phyloP scores from a whole-genome alignment of 2,329 filamentous ascomycete species.

The Trichoderma sp. region DNA sequence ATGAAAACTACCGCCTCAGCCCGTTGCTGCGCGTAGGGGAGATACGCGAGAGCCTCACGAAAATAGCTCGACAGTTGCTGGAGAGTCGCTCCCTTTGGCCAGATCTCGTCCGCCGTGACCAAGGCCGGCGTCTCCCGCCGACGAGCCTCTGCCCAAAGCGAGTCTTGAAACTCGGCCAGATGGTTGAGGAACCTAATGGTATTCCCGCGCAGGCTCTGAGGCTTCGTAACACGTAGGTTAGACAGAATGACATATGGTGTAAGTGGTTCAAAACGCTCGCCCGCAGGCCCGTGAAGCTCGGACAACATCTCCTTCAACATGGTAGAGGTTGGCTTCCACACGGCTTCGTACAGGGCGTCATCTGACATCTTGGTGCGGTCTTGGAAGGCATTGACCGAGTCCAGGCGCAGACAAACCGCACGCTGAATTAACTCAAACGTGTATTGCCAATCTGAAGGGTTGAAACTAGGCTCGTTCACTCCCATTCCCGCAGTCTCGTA shows the following conservation, averaged over 20 bases:
- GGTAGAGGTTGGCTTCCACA: conserved; percentile 20
- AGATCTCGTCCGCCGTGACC: conserved; percentile 7
- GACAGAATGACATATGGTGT: not conserved
- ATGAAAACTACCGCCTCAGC: conserved; percentile 9
- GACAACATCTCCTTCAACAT: conserved; percentile 14
- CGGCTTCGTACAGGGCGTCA: conserved; percentile 4
- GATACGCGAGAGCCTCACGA: not conserved
- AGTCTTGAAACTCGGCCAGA: not conserved
- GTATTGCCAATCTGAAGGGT: not conserved
- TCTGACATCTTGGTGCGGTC: conserved; percentile 8
- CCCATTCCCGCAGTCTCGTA: conserved; percentile 15
- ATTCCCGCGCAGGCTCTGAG: not conserved
- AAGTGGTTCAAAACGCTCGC: not conserved
- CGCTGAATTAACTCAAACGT: conserved; percentile 1
- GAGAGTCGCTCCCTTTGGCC: conserved; percentile 20
- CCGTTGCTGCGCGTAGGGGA: conserved; percentile 11
- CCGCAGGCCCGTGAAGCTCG: not conserved
- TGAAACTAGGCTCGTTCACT: conserved; percentile 17
- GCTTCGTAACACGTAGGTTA: not conserved
- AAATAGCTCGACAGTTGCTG: not conserved
- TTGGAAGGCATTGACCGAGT: conserved; percentile 9
- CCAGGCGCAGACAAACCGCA: not conserved
- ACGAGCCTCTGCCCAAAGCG: conserved; percentile 8
- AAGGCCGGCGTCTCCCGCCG: conserved; percentile 3
- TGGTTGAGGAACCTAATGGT: conserved; percentile 16